phyloP scores from a whole-genome alignment of 495 filamentous ascomycete genomes.

The Aspergillus nidulans region DNA sequence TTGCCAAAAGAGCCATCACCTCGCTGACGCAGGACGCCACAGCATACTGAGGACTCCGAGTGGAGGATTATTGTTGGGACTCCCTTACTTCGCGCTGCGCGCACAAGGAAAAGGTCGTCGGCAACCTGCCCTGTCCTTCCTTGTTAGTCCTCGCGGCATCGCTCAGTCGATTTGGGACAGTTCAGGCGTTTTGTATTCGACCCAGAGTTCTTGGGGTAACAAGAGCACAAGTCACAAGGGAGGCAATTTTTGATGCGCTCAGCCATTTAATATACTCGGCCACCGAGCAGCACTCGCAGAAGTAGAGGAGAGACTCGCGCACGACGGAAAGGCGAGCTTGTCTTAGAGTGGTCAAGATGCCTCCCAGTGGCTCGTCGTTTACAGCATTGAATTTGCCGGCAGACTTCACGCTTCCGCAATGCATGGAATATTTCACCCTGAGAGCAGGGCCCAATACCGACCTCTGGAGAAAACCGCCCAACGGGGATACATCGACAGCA shows the following conservation, averaged over 20 bases:
- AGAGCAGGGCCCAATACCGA: constrained; percentile 53
- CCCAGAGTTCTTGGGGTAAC: constrained; percentile 2
- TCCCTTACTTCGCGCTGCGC: constrained; percentile 10
- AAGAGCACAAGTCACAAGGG: not conserved
- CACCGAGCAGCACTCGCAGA: not conserved
- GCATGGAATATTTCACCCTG: constrained; percentile 55
- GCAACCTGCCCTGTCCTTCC: not conserved
- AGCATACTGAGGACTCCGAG: not conserved
- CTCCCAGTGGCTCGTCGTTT: constrained; percentile 49
- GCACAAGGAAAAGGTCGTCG: not conserved
- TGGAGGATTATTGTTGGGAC: constrained; percentile 4
- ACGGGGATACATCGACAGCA: constrained; percentile 52
- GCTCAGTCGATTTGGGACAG: not conserved
- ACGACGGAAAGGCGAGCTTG: not conserved
- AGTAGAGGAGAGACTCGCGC: not conserved
- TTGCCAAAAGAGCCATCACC: not conserved
- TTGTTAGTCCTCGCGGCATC: not conserved
- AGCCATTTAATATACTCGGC: not conserved
- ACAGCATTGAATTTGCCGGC: constrained; percentile 47
- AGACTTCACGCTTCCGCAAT: constrained; percentile 43
- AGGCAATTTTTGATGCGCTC: not conserved
- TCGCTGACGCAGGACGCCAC: constrained; percentile 8
- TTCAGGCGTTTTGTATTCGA: constrained; percentile 1
- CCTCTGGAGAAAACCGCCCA: constrained; percentile 52
- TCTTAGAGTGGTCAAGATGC: constrained; percentile 30